Evolutionary conservation across 257 asterid genomes (phyloP).

Genomic region (Forsythia suspensa): DNA sequence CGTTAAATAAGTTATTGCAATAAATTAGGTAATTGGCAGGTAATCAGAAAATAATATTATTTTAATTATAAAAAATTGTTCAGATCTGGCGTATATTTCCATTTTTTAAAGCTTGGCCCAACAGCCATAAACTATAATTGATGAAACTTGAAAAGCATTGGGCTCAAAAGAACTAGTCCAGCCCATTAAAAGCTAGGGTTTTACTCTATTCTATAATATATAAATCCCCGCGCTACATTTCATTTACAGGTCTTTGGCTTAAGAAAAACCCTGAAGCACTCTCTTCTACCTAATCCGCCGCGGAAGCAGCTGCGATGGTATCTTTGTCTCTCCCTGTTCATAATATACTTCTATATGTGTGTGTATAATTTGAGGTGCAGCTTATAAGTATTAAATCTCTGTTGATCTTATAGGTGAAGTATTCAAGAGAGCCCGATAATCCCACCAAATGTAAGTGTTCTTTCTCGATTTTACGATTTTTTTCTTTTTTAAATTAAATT

Average conservation of each 20-base stretch:
- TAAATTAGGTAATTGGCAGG: no score
- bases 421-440: slow-evolving; percentile 54
- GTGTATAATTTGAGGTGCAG: neutral
- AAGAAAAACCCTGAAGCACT: slow-evolving; percentile 5
- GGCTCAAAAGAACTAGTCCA: neutral
- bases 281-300: slow-evolving; percentile 2
- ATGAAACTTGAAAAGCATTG: neutral
- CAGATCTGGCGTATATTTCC: no score
- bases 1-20: no score
- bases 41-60: no score
- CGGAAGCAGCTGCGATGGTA: slow-evolving; percentile 26
- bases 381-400: neutral
- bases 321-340: neutral
- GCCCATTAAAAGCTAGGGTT: slow-evolving; percentile 14
- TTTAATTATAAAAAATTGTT: no score
- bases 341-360: neutral
- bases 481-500: neutral
- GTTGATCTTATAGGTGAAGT: slow-evolving; percentile 37
- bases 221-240: neutral
- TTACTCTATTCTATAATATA: neutral
- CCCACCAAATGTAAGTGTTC: slow-evolving; percentile 35
- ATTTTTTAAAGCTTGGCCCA: neutral
- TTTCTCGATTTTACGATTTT: no score
- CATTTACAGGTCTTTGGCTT: neutral
- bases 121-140: neutral